Evolutionary conservation across 2,329 filamentous ascomycete species (phyloP).

Genomic region (Intubia oerlemansii): DNA sequence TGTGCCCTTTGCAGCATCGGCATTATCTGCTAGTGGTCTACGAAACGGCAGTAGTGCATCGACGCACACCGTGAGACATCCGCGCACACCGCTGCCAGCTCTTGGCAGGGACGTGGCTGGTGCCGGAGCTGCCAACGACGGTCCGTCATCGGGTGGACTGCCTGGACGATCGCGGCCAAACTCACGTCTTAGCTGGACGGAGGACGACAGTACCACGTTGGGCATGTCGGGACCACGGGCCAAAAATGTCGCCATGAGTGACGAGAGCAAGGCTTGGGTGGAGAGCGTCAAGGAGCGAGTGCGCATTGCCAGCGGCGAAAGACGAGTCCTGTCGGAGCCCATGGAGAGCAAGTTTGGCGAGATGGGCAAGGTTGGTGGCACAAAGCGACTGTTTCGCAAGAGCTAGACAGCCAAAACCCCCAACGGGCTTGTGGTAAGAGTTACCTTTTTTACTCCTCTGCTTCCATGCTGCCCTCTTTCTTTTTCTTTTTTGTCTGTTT

Average conservation of each 20-base stretch:
- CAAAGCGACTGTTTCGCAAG: slow-evolving; percentile 45
- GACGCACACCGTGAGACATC: no score
- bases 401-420: not conserved
- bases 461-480: not conserved
- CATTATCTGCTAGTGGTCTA: no score
- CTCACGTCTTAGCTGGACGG: slow-evolving; percentile 33
- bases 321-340: slow-evolving; percentile 13
- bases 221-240: slow-evolving; percentile 51
- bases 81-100: no score
- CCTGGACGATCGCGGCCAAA: slow-evolving; percentile 27
- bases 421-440: not conserved
- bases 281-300: slow-evolving; percentile 69
- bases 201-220: slow-evolving; percentile 29
- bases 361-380: slow-evolving; percentile 49
- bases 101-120: no score
- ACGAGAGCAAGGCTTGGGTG: slow-evolving; percentile 60
- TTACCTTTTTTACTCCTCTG: not conserved
- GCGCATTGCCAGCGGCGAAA: slow-evolving; percentile 43
- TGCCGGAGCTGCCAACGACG: no score
- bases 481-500: not conserved
- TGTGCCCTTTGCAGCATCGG: no score
- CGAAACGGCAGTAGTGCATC: not conserved
- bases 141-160: slow-evolving; percentile 21
- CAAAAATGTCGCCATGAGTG: slow-evolving; percentile 43
- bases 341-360: slow-evolving; percentile 35